Conservation (phyloP, 2,329 filamentous ascomycete species). For the Fusarium circinatum region DNA sequence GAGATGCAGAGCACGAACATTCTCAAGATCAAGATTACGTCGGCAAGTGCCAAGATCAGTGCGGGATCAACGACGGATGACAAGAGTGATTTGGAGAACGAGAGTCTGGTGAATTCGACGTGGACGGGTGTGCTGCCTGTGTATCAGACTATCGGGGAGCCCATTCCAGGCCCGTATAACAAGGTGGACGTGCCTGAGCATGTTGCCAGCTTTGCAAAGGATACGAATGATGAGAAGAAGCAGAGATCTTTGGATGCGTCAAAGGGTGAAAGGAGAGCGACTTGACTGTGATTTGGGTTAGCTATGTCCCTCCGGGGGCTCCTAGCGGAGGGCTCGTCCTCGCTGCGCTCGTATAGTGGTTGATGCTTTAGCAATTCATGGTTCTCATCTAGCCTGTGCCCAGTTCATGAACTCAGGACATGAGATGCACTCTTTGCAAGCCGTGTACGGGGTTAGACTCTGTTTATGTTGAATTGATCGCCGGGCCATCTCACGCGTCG, state of each 20-base stretch:
- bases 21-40: slow-evolving; percentile 73
- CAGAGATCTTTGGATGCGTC: slow-evolving; percentile 43
- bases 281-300: neutral
- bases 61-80: slow-evolving; percentile 70
- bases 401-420: no score
- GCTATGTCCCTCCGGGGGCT: neutral
- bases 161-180: slow-evolving; percentile 70
- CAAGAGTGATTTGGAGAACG: slow-evolving; percentile 58
- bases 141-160: slow-evolving; percentile 71
- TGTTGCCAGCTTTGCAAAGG: slow-evolving; percentile 56
- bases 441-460: no score
- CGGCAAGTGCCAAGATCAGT: slow-evolving; percentile 80
- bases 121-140: slow-evolving; percentile 72
- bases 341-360: neutral
- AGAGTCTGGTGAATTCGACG: slow-evolving; percentile 52
- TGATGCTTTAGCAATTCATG: no score
- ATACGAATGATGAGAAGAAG: slow-evolving; percentile 49
- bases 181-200: slow-evolving; percentile 69
- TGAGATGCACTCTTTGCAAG: fast-evolving
- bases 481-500: neutral
- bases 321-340: neutral
- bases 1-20: slow-evolving; percentile 83
- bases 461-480: no score
- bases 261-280: slow-evolving; percentile 35
- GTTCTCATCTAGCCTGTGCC: fast-evolving